A percentile compares a stretch with the other conserved stretches of the same genome.
Conservation (phyloP, 257 asterid species). For the Solanum gandarillasii region DNA sequence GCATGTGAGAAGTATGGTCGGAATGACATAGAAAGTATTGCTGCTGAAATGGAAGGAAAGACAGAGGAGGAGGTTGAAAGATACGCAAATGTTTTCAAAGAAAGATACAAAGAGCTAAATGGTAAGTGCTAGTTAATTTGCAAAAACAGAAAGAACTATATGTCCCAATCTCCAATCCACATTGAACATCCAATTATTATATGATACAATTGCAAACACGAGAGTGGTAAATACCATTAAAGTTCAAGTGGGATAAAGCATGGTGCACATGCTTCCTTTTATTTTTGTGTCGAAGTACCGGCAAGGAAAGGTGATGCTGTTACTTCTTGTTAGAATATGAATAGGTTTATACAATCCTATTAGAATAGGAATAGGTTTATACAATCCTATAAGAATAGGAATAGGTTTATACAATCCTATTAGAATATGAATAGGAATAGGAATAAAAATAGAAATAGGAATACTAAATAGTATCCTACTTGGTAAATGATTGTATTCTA, state of each 20-base stretch:
- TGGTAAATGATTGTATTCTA: too few species aligned
- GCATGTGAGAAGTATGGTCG: conserved; percentile 98
- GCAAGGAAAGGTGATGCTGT: background rate
- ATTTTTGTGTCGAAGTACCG: background rate
- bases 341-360: too few species aligned
- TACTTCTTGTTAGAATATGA: too few species aligned
- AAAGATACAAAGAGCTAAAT: conserved; percentile 88
- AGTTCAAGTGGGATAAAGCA: background rate
- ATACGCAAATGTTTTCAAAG: conserved; percentile 80
- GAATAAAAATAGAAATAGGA: too few species aligned
- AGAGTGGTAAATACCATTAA: background rate
- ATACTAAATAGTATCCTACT: too few species aligned
- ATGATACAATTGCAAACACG: background rate
- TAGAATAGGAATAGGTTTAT: too few species aligned
- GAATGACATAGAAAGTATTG: conserved; percentile 63
- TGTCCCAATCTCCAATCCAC: background rate
- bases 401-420: too few species aligned
- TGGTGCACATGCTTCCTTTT: background rate
- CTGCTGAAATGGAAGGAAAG: conserved; percentile 97
- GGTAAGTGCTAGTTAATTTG: conserved; percentile 25
- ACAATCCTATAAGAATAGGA: too few species aligned
- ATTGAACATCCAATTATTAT: background rate
- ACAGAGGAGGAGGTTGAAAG: conserved; percentile 91
- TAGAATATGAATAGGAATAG: too few species aligned
- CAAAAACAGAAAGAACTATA: background rate